These are phyloP conservation scores for Phytophthora pluvialis DNA, from an alignment of 352 stramenopile species.

Conservation along the genomic window DNA sequence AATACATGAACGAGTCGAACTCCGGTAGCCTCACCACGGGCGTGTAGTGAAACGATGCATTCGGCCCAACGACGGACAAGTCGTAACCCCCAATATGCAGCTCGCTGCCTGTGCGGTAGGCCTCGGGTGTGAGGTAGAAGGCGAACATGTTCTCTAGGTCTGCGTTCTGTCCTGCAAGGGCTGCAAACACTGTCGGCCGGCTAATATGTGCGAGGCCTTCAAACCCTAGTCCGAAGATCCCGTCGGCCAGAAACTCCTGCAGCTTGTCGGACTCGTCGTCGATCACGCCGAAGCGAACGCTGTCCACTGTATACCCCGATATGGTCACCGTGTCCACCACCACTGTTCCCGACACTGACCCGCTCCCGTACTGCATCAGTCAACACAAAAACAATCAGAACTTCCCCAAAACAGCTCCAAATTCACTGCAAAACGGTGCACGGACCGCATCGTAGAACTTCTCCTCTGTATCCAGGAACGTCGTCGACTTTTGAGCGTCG, in stretches of 20 bases:
- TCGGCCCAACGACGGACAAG: constrained; percentile 76
- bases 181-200: constrained; percentile 82
- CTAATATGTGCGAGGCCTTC: constrained; percentile 89
- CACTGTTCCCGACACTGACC: constrained; percentile 78
- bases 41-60: constrained; percentile 90
- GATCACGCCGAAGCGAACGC: constrained; percentile 82
- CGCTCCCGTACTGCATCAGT: constrained; percentile 71
- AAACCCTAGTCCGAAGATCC: constrained; percentile 88
- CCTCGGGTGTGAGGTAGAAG: constrained; percentile 87
- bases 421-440: constrained; percentile 9
- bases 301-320: constrained; percentile 69
- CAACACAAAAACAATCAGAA: constrained; percentile 19
- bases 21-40: constrained; percentile 84
- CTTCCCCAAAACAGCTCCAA: constrained; percentile 4
- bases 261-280: constrained; percentile 71
- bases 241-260: constrained; percentile 86
- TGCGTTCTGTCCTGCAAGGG: constrained; percentile 66
- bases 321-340: constrained; percentile 78
- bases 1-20: constrained; percentile 87
- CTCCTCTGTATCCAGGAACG: constrained; percentile 75
- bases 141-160: constrained; percentile 88
- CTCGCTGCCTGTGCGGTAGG: constrained; percentile 70
- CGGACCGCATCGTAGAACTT: constrained; percentile 74
- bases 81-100: constrained; percentile 89
- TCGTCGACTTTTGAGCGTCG: constrained; percentile 55